Percentiles rank a stretch among this genome's conserved stretches.
phyloP scores from a whole-genome alignment of 2,329 filamentous ascomycete species.

The Botrytis fragariae region DNA sequence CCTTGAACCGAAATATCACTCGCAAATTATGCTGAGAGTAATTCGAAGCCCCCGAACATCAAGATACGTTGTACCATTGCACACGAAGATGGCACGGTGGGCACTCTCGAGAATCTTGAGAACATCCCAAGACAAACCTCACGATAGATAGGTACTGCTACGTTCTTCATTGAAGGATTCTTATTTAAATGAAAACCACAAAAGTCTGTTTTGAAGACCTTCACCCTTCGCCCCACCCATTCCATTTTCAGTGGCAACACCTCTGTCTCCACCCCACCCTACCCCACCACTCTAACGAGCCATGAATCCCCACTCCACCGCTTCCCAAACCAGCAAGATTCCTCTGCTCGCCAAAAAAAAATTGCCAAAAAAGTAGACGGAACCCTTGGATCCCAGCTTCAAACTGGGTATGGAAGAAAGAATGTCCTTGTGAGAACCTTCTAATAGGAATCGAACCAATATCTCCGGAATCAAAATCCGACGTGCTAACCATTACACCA shows the following conservation, averaged over 20 bases:
- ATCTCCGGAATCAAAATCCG: conserved; percentile 18
- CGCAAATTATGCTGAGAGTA: too few relatives aligned
- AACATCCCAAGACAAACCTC: not conserved
- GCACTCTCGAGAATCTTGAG: not conserved
- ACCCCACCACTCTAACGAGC: not conserved
- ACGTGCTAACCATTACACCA: conserved; percentile 18
- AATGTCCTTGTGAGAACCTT: not conserved
- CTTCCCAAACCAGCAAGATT: not conserved
- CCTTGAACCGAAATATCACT: not conserved
- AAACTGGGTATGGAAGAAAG: conserved; percentile 3
- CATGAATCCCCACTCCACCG: not conserved
- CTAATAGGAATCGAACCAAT: conserved; percentile 21
- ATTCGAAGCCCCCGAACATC: too few relatives aligned
- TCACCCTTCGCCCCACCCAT: not conserved
- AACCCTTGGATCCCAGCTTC: not conserved
- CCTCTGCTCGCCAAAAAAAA: not conserved
- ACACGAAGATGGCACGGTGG: too few relatives aligned
- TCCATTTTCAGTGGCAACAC: not conserved
- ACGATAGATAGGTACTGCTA: too few relatives aligned
- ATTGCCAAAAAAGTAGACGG: not conserved
- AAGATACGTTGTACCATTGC: too few relatives aligned
- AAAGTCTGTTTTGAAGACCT: not conserved
- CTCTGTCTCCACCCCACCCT: not conserved
- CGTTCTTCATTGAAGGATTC: not conserved
- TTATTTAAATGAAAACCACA: not conserved